Percentiles rank a stretch among this genome's conserved stretches.
Evolutionary conservation across 2,329 filamentous ascomycete species (phyloP).

Genomic region (Aphanoascus verrucosus): DNA sequence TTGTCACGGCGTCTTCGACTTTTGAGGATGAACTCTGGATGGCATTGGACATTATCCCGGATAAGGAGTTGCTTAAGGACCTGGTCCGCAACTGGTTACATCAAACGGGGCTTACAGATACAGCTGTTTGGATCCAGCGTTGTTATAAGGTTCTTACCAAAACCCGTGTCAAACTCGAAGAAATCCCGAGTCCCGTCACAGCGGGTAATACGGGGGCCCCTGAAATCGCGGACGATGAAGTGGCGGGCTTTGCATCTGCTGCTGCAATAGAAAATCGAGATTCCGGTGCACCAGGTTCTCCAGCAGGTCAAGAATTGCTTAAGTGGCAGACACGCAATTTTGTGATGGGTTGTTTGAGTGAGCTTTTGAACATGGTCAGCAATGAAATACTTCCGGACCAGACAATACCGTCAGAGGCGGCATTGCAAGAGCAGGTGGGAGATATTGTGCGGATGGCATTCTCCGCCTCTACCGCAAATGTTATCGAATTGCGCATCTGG

Average conservation of each 20-base stretch:
- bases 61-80: constrained; percentile 69
- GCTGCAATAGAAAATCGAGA: constrained; percentile 53
- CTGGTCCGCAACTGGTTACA: constrained; percentile 89
- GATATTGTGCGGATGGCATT: constrained; percentile 96
- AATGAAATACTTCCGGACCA: constrained; percentile 70
- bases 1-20: constrained; percentile 61
- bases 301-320: constrained; percentile 68
- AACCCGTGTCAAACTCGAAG: constrained; percentile 58
- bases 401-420: constrained; percentile 64
- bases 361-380: constrained; percentile 66
- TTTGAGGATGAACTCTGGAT: constrained; percentile 91
- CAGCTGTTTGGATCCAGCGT: constrained; percentile 72
- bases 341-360: constrained; percentile 77
- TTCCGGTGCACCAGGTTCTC: constrained; percentile 34
- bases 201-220: constrained; percentile 40
- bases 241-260: constrained; percentile 83
- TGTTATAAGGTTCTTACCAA: constrained; percentile 85
- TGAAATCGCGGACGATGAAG: constrained; percentile 93
- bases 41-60: constrained; percentile 64
- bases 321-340: constrained; percentile 95
- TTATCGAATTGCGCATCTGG: constrained; percentile 79
- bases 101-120: constrained; percentile 73
- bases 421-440: constrained; percentile 70
- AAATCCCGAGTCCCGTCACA: constrained; percentile 25
- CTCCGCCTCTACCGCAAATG: constrained; percentile 87